These are phyloP conservation scores for Xylariaceae sp. DNA, from an alignment of 2,329 filamentous ascomycete genomes.

Conservation along the genomic window DNA sequence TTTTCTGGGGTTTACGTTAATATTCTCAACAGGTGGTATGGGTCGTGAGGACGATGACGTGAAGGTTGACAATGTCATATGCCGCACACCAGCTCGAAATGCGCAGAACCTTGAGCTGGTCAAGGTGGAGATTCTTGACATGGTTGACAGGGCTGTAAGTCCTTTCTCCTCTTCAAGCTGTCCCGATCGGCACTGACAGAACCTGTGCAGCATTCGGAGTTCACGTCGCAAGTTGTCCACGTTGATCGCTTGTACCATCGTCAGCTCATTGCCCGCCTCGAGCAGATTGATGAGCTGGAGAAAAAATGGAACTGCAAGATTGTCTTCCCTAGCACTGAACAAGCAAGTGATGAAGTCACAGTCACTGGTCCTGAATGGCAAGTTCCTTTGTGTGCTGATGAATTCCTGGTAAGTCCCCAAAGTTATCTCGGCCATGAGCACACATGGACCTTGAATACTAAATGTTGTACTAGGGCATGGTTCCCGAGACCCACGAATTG, in stretches of 20 bases:
- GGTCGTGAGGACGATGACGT: slow-evolving; percentile 96
- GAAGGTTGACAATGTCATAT: slow-evolving; percentile 98
- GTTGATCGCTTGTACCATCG: slow-evolving; percentile 95
- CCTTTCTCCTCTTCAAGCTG: slow-evolving; percentile 12
- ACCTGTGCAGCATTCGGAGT: slow-evolving; percentile 74
- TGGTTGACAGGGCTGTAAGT: slow-evolving; percentile 90
- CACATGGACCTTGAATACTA: slow-evolving; percentile 18
- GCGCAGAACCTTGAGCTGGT: slow-evolving; percentile 95
- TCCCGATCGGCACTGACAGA: background rate
- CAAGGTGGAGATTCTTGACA: slow-evolving; percentile 98
- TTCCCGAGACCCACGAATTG: slow-evolving; percentile 92
- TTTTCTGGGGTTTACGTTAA: background rate
- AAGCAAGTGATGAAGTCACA: slow-evolving; percentile 92
- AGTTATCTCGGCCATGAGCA: too few species aligned
- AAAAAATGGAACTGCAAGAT: slow-evolving; percentile 99
- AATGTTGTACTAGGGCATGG: slow-evolving; percentile 67
- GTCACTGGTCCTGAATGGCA: slow-evolving; percentile 98
- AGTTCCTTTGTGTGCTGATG: slow-evolving; percentile 93
- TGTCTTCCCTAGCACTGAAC: slow-evolving; percentile 94
- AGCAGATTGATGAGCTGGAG: slow-evolving; percentile 89
- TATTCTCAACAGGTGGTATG: slow-evolving; percentile 52
- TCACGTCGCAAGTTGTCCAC: slow-evolving; percentile 87
- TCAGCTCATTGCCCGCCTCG: slow-evolving; percentile 81
- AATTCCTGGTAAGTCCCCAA: slow-evolving; percentile 66
- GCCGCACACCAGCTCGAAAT: slow-evolving; percentile 92